Base-by-base conservation (phyloP, 2,329 filamentous ascomycete genomes). In the Aspergillus fijiensis region DNA sequence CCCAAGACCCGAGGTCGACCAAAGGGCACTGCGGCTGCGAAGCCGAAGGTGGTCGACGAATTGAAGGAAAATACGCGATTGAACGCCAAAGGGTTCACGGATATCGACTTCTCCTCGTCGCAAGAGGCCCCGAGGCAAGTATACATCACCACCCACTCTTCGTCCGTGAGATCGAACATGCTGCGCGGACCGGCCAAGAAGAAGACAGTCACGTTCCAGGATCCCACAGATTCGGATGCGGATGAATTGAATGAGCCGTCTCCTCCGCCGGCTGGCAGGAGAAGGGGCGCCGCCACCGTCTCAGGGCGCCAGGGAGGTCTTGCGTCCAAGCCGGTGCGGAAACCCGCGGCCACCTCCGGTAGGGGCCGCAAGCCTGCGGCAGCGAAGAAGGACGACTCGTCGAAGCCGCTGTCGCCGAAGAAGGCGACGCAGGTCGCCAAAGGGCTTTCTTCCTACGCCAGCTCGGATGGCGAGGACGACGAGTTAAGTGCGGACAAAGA, bases 121-220 rank as follows among this genome's bases (percentile, higher is more conserved):
- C 60, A 55, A n/a, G 52, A 57, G 27, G 60, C 54, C 19, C 64
- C 68, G 1, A 72, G 60, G 48, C 65, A 69, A 7, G 65, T 74
- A 3, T 59, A 65, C 19, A 69, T 74, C 35, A 65, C 69, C 11
- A 74, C 71, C 0, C 66, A 68, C 33, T 74, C 72, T 3, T 66
- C 68, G 12, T 60, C 61, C 0, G 68, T 70, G 62, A 66, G 70
- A 11, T 71, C 74, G 47, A 75, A 71, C 51, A 58, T 70, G 42
- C 54, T 70, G 29, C 70, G 68, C 25, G 72, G 72, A 7, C 69
- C 71, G 10, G 69, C 71, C 1, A 72, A 75, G 54, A 76, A 74
- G 66, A 81, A 80, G 69, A 81, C 75, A 48, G 80, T 82, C 25
- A 81, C 79, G 2, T 82, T 82, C 62, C 71, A 79, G 58, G 77